Base-by-base conservation (phyloP, 2,329 filamentous ascomycete species). In the Penicillium oxalicum region DNA sequence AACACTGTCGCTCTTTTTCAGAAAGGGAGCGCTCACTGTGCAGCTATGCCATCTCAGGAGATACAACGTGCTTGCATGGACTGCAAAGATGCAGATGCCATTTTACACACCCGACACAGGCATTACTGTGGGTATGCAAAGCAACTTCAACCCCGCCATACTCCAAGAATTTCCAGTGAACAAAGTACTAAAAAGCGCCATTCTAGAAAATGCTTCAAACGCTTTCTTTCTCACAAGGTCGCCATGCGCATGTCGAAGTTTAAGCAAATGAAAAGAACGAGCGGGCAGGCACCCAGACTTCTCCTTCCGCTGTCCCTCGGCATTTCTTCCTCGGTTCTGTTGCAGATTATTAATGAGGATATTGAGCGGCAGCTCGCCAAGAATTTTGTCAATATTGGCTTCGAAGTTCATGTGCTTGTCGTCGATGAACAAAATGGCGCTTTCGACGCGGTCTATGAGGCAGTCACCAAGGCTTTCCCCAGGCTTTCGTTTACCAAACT, bases 251-350 rank as follows among this genome's bases (percentile, higher is more conserved):
- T 87, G 73, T 82, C 85, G 57, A 76, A 76, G 36, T 87, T 84
- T 62, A 57, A 59, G 60, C 44, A 50, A 58, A 7, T 60, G 69
- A 24, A 67, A 69, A 48, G 70, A 71, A 38, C 63, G 70, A 44
- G 43, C 12, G 45, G 47, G 11, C 26, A 43, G 13, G 70, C 71
- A 48, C 73, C 71, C 56, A 79, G 70, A 58, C 79, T 95, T 41
- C 73, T 95, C 13, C 73, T 95, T 18, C 88, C 90, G 5, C 73
- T 96, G 1, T 95, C 91, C 0, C 84, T 89, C 60, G 91, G 93
- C 0, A 74, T 86, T 1, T 93, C 87, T 1, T 97, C 91, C 0
- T 77, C 86, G 11, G 80, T 83, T 11, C 74, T 98, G 38, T 75
- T 95, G 28, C 80, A 91, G 59, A 77, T 95, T 24, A 74, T 97